Conservation (phyloP, 306 rosid species). For the Cicer arietinum region DNA sequence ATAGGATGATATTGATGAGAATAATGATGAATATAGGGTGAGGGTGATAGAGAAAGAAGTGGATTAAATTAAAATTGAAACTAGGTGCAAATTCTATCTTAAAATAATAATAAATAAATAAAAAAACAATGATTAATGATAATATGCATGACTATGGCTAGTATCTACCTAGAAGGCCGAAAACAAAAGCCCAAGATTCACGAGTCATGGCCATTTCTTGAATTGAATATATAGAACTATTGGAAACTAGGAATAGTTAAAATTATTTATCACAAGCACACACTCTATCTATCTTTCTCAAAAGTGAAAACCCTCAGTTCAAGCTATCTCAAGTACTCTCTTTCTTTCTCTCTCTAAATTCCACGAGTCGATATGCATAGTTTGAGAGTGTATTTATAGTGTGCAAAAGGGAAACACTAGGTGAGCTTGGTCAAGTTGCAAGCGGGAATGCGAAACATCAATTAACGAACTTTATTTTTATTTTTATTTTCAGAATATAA, state of each 20-base stretch:
- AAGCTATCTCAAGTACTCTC: neutral
- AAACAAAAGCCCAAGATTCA: slow-evolving; percentile 61
- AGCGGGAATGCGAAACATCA: slow-evolving; percentile 33
- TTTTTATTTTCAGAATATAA: neutral
- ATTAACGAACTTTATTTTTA: neutral
- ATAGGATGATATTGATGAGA: neutral
- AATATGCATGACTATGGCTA: neutral
- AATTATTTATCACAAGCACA: neutral
- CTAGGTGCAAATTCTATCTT: neutral
- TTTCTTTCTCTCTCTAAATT: slow-evolving; percentile 43
- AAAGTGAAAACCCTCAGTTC: slow-evolving; percentile 39
- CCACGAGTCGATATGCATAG: slow-evolving; percentile 44
- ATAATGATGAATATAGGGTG: slow-evolving; percentile 18
- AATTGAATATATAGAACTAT: slow-evolving; percentile 30
- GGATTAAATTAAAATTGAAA: slow-evolving; percentile 5
- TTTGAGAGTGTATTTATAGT: slow-evolving; percentile 49
- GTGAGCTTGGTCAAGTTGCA: slow-evolving; percentile 44
- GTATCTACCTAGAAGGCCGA: slow-evolving; percentile 79
- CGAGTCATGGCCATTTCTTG: slow-evolving; percentile 61
- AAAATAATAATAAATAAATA: neutral
- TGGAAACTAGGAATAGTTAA: slow-evolving; percentile 16
- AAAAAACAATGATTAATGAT: neutral
- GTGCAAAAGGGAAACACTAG: slow-evolving; percentile 6
- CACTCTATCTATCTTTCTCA: slow-evolving; percentile 26
- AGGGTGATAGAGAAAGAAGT: slow-evolving; percentile 2